phyloP scores from a whole-genome alignment of 78 protist genomes.

The Capsaspora owczarzaki region DNA sequence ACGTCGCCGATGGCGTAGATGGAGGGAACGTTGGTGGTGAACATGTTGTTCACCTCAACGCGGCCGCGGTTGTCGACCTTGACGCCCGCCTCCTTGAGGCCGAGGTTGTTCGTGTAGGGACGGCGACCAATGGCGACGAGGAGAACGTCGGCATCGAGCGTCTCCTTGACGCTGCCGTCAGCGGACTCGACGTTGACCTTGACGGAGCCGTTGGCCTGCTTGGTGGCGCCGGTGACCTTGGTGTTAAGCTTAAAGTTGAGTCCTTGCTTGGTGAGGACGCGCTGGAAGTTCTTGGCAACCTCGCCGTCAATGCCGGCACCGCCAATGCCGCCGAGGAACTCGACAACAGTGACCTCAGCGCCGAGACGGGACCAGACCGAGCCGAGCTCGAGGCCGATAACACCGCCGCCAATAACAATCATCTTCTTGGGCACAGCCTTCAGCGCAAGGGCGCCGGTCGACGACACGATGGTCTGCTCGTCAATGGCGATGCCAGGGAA shows the following conservation, averaged over 20 bases:
- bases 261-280: slow-evolving; percentile 72
- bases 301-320: slow-evolving; percentile 81
- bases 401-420: slow-evolving; percentile 97
- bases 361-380: slow-evolving; percentile 97
- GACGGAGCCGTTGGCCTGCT: slow-evolving; percentile 27
- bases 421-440: slow-evolving; percentile 83
- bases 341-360: slow-evolving; percentile 96
- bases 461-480: slow-evolving; percentile 78
- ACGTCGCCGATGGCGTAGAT: slow-evolving; percentile 98
- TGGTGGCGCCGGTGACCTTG: slow-evolving; percentile 59
- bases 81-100: slow-evolving; percentile 68
- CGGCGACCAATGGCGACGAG: slow-evolving; percentile 91
- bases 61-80: slow-evolving; percentile 65
- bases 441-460: slow-evolving; percentile 93
- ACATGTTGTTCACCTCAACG: slow-evolving; percentile 65
- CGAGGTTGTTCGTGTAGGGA: slow-evolving; percentile 83
- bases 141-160: slow-evolving; percentile 62
- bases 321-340: slow-evolving; percentile 63
- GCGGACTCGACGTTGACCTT: slow-evolving; percentile 56
- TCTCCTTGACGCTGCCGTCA: slow-evolving; percentile 40
- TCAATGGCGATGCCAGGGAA: slow-evolving; percentile 72
- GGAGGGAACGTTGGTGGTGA: slow-evolving; percentile 39
- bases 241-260: slow-evolving; percentile 73
- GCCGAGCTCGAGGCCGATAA: slow-evolving; percentile 98
- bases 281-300: slow-evolving; percentile 61